Conservation (phyloP, 2,329 filamentous ascomycete species). For the Aspergillus jensenii region DNA sequence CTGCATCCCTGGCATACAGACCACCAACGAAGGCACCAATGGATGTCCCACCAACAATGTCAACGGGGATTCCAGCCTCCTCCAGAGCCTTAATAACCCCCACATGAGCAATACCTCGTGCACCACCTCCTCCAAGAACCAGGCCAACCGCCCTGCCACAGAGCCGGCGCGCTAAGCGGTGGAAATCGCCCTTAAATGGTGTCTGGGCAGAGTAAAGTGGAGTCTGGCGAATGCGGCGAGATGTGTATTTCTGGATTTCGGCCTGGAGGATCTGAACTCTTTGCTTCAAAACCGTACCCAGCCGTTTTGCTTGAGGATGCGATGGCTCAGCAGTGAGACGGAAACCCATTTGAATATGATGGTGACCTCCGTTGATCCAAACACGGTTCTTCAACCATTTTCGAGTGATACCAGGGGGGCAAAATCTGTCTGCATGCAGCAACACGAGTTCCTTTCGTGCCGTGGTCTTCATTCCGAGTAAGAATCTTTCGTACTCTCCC, state of each 20-base stretch:
- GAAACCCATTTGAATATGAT: conserved; percentile 95
- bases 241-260: conserved; percentile 98
- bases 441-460: conserved; percentile 90
- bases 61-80: conserved; percentile 93
- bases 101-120: conserved; percentile 86
- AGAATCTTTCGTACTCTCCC: conserved; percentile 93
- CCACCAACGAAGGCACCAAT: conserved; percentile 96
- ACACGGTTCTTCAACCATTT: conserved; percentile 89
- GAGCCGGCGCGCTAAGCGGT: conserved; percentile 81
- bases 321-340: conserved; percentile 73
- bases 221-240: conserved; percentile 81
- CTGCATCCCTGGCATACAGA: conserved; percentile 91
- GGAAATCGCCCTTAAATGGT: conserved; percentile 94
- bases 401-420: conserved; percentile 77
- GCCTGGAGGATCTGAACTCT: conserved; percentile 92
- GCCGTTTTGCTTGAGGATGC: conserved; percentile 71
- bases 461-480: conserved; percentile 95
- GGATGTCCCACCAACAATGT: conserved; percentile 91
- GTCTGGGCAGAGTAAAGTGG: conserved; percentile 89
- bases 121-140: conserved; percentile 90
- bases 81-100: conserved; percentile 94
- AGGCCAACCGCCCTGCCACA: conserved; percentile 94
- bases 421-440: conserved; percentile 85
- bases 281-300: conserved; percentile 85
- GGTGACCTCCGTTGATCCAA: conserved; percentile 98